Base-by-base conservation (phyloP, 192 early-diverging fungal genomes). In the Geosiphon pyriformis region DNA sequence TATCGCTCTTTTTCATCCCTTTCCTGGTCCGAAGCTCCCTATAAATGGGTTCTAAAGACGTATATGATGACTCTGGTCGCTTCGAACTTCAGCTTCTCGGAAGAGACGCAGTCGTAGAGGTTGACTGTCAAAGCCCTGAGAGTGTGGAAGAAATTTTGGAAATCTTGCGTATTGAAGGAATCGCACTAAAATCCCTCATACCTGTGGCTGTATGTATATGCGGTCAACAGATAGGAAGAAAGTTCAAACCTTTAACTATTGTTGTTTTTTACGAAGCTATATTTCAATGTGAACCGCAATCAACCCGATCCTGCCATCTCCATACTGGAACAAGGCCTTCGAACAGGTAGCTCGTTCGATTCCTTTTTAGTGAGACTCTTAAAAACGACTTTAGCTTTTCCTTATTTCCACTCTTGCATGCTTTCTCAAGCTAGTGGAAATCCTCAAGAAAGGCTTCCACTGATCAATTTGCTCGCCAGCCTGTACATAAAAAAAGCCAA, bases 381-480 rank as follows among this genome's bases (percentile, higher is more conserved):
- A 18, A 30, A 46, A 22, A 60, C n/a, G n/a, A n/a, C n/a, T n/a
- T n/a, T n/a, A n/a, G n/a, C n/a, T n/a, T n/a, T n/a, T n/a, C n/a
- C n/a, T n/a, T n/a, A n/a, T n/a, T n/a, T n/a, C 64, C 1, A 61
- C 66, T 29, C 56, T 46, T 47, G 30, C 31, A 17, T 34, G 46
- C 12, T 34, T 26, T 30, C 23, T 17, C 50, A 4, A 30, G n/a
- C 12, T 51, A 72, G 68, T 73, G 23, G 62, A 30, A 74, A 77
- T 51, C 74, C 77, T n/a, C 74, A 78, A 30, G 74, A 69, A 11
- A 86, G 85, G 35, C 75, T 92, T 17, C 88, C 88, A 4, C 76
- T 95, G 1, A 80, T 92, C 18, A 90, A 84, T 37, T 71, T 86
- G 6, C 76, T 93, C 46, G 90, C 92, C 11, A 85, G 84, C 47